Evolutionary conservation across 768 basidiomycete genomes (phyloP), one percentile per base, ranked within the genome.

Genomic region (Collybia mongolica): DNA sequence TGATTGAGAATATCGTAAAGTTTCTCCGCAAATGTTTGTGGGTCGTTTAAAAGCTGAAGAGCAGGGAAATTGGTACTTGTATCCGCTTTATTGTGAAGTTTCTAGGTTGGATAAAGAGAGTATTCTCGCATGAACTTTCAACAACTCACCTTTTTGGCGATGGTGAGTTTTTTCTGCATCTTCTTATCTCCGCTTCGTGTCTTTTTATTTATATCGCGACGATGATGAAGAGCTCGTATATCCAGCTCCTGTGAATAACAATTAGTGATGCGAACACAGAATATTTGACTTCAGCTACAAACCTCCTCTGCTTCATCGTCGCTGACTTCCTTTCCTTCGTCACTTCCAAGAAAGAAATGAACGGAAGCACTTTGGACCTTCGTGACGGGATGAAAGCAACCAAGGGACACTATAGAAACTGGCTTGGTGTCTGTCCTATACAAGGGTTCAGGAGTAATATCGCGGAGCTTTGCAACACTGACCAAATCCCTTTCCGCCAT

Each of bases 331-430:
- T 79, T 77, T 17, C 86, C 84, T 18, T 92, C 84, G 38, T 92
- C 91, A 49, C 79, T 83, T 4, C 92, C 92, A n/a, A 99, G 81
- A 76, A 98, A 99, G 73, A 98, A 99, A 70, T 98, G 93, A 14
- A 95, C 70, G 1, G 94, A 91, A 2, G 93, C 93, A 53, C 84
- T 92, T 65, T 98, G 95, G 0, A 98, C 97, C 69, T 98, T 98
- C 46, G 86, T 76, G 36, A 87, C 81, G 19, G 97, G 94, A 65
- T 99, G 96, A 64, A 93, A 90, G 66, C 93, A 96, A 5, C 92
- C 96, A 36, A 92, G 75, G 0, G 92, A 83, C 56, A 96, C 79
- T 63, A 99, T 95, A 6, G 95, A 84, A 12, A 98, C 93, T 1
- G 93, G 81, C 72, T 98, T 98, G 2, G 86, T 80, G 62, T 98